These are phyloP conservation scores for Eragrostis nindensis DNA, from an alignment of 176 grass and related monocot species.

Conservation along the genomic window DNA sequence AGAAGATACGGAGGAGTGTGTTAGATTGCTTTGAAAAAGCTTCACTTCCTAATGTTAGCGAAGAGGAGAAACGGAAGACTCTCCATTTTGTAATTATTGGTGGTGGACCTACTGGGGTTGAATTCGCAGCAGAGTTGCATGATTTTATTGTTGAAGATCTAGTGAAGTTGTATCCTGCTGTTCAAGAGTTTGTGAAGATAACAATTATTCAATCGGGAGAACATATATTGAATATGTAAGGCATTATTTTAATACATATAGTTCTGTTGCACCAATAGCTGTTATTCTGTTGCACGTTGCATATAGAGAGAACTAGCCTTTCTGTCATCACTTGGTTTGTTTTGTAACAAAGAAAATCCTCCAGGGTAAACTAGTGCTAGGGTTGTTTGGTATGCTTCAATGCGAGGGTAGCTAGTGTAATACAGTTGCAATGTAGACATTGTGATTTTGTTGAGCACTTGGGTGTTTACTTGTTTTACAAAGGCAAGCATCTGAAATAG, in stretches of 20 bases:
- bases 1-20: conserved; percentile 78
- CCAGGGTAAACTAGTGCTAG: not conserved
- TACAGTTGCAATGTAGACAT: not conserved
- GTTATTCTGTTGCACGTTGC: conserved; percentile 13
- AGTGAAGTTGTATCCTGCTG: conserved; percentile 78
- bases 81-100: conserved; percentile 97
- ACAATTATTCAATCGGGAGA: conserved; percentile 81
- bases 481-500: not conserved
- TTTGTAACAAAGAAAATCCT: not conserved
- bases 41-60: conserved; percentile 66
- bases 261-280: conserved; percentile 24
- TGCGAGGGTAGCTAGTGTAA: not conserved
- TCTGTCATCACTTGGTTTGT: not conserved
- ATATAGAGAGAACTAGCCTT: not conserved
- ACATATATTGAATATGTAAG: conserved; percentile 96
- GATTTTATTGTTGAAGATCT: conserved; percentile 96
- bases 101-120: conserved; percentile 94
- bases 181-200: conserved; percentile 81
- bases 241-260: conserved; percentile 34
- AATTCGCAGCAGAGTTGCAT: conserved; percentile 97
- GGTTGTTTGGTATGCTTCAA: not conserved
- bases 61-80: conserved; percentile 72
- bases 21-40: conserved; percentile 87
- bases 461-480: not conserved
- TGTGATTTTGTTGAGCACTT: not conserved